A percentile compares a stretch with the other conserved stretches of the same genome.
phyloP scores from a whole-genome alignment of 176 grass and related monocot species.

The Triticum aestivum region IWGSC_CS_RefSeq_v2.1 NC_057810.1:673897075-673897574 shows the following conservation, averaged over 20 bases:
- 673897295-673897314: background rate
- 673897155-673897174: background rate
- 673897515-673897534: background rate
- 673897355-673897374: background rate
- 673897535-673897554: background rate
- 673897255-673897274: background rate
- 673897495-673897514: background rate
- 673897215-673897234: background rate
- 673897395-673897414: background rate
- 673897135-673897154: background rate
- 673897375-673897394: too few species aligned
- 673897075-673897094: too few species aligned
- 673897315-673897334: background rate
- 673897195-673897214: background rate
- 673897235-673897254: background rate
- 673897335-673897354: background rate
- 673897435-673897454: background rate
- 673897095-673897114: too few species aligned
- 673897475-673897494: background rate
- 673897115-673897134: background rate
- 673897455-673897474: background rate
- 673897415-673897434: background rate
- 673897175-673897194: background rate
- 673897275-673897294: background rate
- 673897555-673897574: background rate